Evolutionary conservation across 2,329 filamentous ascomycete genomes (phyloP).

Genomic region (Paecilomyces dactylethromorphus): DNA sequence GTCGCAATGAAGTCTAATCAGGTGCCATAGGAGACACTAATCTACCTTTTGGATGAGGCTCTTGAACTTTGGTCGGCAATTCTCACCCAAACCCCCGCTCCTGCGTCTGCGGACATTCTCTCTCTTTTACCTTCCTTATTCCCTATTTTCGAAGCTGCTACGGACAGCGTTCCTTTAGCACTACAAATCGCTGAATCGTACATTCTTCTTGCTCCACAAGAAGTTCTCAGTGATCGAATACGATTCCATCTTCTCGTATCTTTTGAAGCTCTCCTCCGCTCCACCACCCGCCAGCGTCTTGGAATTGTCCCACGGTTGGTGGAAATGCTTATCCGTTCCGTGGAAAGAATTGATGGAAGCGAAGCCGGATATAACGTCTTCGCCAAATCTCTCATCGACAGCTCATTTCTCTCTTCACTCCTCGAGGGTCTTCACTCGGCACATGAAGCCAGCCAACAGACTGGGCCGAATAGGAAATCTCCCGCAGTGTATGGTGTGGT

Average conservation of each 20-base stretch:
- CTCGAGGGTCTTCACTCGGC: conserved; percentile 61
- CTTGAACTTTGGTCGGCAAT: conserved; percentile 83
- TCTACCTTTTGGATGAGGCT: conserved; percentile 86
- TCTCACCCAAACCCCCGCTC: conserved; percentile 57
- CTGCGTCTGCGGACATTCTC: conserved; percentile 55
- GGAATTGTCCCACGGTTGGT: conserved; percentile 44
- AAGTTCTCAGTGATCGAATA: conserved; percentile 35
- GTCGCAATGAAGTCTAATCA: conserved; percentile 4
- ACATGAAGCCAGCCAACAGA: conserved; percentile 69
- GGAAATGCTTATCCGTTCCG: conserved; percentile 59
- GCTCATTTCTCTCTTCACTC: conserved; percentile 57
- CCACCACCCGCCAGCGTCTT: conserved; percentile 32
- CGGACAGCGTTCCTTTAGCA: conserved; percentile 55
- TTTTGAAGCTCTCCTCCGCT: conserved; percentile 32
- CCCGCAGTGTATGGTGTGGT: conserved; percentile 66
- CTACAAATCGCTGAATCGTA: conserved; percentile 65
- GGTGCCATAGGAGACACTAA: conserved; percentile 48
- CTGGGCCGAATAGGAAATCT: conserved; percentile 67
- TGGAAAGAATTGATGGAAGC: conserved; percentile 51
- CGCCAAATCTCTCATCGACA: conserved; percentile 58
- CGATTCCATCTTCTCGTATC: conserved; percentile 30
- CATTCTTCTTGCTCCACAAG: conserved; percentile 54
- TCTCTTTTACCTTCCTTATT: conserved; percentile 58
- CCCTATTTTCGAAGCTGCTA: conserved; percentile 60
- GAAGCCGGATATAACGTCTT: conserved; percentile 56